Evolutionary conservation across 352 stramenopile genomes (phyloP), one percentile per base, ranked within the genome.

Genomic region (Phytophthora hybrid): DNA sequence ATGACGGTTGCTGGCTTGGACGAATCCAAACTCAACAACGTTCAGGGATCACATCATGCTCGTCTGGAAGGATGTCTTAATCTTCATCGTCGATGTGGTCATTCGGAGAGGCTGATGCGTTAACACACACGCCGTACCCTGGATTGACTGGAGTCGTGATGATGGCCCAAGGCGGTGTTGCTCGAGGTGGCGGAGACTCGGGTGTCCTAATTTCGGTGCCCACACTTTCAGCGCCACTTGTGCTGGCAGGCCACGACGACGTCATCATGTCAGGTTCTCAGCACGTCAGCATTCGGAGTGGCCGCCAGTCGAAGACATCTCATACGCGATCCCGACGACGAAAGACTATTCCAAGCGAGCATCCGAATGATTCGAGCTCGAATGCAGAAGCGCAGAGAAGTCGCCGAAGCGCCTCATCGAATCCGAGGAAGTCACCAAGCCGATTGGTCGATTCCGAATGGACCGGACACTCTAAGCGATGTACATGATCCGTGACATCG

Each of bases 41-140:
- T 44, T 44, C 16, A 4, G 7, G 8, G 4, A 23, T 44, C 21
- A 3, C 11, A n/a, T n/a, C n/a, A n/a, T n/a, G 37, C 23, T 54
- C 57, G 3, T 63, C 57, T 14, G 23, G 37, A 4, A 41, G 18
- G 7, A 6, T 18, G 3, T 44, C 57, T 9, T 54, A 39, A 23
- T 63, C 57, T 3, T 41, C 21, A 9, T 63, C 57, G 5, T 63
- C 57, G 4, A 37, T 63, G 39, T 63, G 39, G 57, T 63, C 57
- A 1, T 4, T 29, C 4, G 37, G 21, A 53, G 37, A 34, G 19
- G 57, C 18, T 14, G 9, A 10, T 19, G 39, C 32, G 1, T 18
- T 32, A 16, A 6, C n/a, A 18, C 21, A 54, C 39, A 63, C 53
- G 57, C 21, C 57, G 26, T 41, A 41, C 5, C 5, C 11, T 3